These are phyloP conservation scores for Pterula multifida DNA, from an alignment of 1,284 basidiomycete species.

Conservation along the genomic window DNA sequence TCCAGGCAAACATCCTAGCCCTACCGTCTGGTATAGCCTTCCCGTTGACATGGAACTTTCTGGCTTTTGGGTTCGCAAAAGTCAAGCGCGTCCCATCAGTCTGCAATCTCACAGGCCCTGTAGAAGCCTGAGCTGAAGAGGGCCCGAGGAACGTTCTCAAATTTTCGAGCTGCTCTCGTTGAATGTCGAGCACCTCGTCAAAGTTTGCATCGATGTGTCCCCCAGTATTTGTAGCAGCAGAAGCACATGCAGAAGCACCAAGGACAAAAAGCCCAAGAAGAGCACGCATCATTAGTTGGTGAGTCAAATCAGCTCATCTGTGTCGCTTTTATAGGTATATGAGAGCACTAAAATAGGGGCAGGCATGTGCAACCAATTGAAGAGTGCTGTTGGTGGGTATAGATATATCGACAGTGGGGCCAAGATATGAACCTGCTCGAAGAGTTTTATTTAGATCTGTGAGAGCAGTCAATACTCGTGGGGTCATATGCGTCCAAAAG, in stretches of 20 bases:
- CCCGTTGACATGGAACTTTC: constrained; percentile 62
- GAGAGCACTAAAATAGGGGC: not conserved
- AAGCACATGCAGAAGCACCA: not conserved
- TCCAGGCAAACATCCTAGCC: not conserved
- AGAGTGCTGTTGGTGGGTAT: not conserved
- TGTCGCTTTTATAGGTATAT: too few relatives aligned
- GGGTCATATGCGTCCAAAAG: not conserved
- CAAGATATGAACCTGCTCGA: not conserved
- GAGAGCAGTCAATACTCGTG: not conserved
- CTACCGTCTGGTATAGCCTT: constrained; percentile 47
- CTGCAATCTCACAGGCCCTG: not conserved
- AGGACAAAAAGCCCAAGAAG: not conserved
- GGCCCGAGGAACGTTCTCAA: not conserved
- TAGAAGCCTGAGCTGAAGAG: not conserved
- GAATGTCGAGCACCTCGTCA: not conserved
- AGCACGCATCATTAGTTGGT: not conserved
- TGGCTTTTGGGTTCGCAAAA: constrained; percentile 55
- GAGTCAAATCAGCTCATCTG: too few relatives aligned
- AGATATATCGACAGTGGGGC: not conserved
- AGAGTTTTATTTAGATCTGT: not conserved
- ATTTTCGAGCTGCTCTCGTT: not conserved
- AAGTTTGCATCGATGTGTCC: not conserved
- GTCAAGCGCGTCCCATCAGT: constrained; percentile 18
- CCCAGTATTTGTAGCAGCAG: not conserved
- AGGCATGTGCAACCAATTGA: not conserved